Base-by-base conservation (phyloP, 495 filamentous ascomycete genomes). In the Hyaloscypha finlandica region DNA sequence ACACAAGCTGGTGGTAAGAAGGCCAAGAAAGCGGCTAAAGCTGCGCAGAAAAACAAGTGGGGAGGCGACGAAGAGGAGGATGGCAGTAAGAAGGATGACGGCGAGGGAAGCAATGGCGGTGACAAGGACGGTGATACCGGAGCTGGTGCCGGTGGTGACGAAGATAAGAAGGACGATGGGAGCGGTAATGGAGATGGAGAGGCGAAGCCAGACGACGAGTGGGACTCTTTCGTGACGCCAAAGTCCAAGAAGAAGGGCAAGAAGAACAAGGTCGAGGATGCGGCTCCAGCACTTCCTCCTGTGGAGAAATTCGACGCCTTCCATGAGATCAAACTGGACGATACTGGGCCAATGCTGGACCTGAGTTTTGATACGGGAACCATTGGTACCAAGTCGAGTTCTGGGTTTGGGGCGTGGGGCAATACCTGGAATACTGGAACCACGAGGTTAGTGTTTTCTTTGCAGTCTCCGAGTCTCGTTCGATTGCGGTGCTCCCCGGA, bases 281-380 rank as follows among this genome's bases (percentile, higher is more conserved):
- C 68, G 16, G 63, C 64, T 55, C 55, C 68, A 20, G 64, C 53
- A 32, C 68, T 68, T 8, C 55, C 60, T n/a, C 30, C 45, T 6
- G 61, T 25, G 12, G 71, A 66, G 20, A 69, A 73, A 59, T 69
- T 77, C 54, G 77, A 80, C 35, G 59, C 74, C 22, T 81, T 85
- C 59, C 71, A 84, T 42, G 81, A 85, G 6, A 81, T 84, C 70
- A 83, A 84, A 59, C 68, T 85, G 39, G 77, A 82, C 65, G 78
- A 80, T 70, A 71, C 73, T 4, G 76, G 68, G n/a, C 73, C 75
- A n/a, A 76, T 75, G 22, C 61, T 79, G 22, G 78, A 79, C 63
- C 48, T 78, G 8, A 77, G 70, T 65, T 79, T 77, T 68, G 71
- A 67, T 55, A 66, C 61, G 6, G 71, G 65, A 35, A 52, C 71